Conservation (phyloP, 2,329 filamentous ascomycete genomes). For the Scytalidium sp. region DNA sequence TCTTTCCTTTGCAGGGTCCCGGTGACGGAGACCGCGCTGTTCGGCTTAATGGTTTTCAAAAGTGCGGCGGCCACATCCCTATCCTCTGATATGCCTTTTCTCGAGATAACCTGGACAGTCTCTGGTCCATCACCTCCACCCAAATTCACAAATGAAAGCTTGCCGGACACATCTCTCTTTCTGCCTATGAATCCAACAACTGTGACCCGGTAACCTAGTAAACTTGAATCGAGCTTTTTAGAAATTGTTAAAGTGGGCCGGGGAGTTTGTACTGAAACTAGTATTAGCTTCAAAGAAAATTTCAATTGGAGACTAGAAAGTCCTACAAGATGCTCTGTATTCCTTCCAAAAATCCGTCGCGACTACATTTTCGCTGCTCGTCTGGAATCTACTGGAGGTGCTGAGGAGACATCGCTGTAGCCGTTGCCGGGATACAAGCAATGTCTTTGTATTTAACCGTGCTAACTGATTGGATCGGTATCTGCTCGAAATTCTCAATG, state of each 20-base stretch:
- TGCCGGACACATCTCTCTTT: conserved; percentile 64
- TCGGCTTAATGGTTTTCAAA: conserved; percentile 44
- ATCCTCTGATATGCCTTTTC: conserved; percentile 4
- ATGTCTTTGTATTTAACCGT: neutral
- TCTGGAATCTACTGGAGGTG: neutral
- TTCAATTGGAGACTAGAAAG: conserved; percentile 1
- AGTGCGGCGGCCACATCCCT: conserved; percentile 30
- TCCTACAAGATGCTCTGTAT: conserved; percentile 22
- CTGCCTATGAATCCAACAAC: conserved; percentile 72
- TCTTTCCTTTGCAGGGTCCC: conserved; percentile 29
- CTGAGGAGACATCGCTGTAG: neutral
- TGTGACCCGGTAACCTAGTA: conserved; percentile 39
- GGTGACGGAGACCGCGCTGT: conserved; percentile 50
- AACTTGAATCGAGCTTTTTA: conserved; percentile 2
- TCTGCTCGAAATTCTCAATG: neutral
- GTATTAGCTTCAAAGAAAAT: conserved; percentile 3
- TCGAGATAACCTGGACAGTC: conserved; percentile 48
- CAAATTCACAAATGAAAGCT: conserved; percentile 65
- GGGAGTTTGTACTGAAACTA: conserved; percentile 10
- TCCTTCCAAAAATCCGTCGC: conserved; percentile 19
- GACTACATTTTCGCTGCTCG: neutral
- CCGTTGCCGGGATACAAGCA: neutral
- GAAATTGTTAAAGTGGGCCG: conserved; percentile 9
- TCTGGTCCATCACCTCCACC: conserved; percentile 33
- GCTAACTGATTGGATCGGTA: neutral